These are phyloP conservation scores for Acmispon strigosus DNA, from an alignment of 306 rosid species.

Conservation along the genomic window DNA sequence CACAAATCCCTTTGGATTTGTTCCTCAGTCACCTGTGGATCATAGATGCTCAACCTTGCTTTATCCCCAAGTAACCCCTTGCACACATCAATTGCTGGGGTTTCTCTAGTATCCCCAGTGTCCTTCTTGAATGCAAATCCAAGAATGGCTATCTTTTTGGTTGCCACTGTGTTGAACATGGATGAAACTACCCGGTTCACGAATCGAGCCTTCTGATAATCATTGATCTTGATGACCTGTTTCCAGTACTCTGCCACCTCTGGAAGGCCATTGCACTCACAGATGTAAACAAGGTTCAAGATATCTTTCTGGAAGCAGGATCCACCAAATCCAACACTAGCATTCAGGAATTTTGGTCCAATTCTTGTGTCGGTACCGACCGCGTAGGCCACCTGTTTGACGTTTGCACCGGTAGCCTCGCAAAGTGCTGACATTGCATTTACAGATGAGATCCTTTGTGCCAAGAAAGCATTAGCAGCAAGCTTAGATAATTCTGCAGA, in stretches of 20 bases:
- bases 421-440: slow-evolving; percentile 97
- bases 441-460: slow-evolving; percentile 89
- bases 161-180: slow-evolving; percentile 87
- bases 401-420: slow-evolving; percentile 92
- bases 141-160: slow-evolving; percentile 68
- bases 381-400: slow-evolving; percentile 67
- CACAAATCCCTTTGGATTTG: slow-evolving; percentile 85
- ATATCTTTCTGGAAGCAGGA: slow-evolving; percentile 97
- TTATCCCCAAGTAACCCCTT: slow-evolving; percentile 79
- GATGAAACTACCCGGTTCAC: slow-evolving; percentile 89
- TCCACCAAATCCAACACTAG: slow-evolving; percentile 96
- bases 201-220: slow-evolving; percentile 86
- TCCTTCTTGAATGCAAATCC: slow-evolving; percentile 99
- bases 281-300: slow-evolving; percentile 80
- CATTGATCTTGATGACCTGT: slow-evolving; percentile 92
- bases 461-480: slow-evolving; percentile 96
- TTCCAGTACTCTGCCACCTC: slow-evolving; percentile 99
- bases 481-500: slow-evolving; percentile 94
- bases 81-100: slow-evolving; percentile 93
- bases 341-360: slow-evolving; percentile 84
- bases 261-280: slow-evolving; percentile 94
- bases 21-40: slow-evolving; percentile 79
- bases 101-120: slow-evolving; percentile 89
- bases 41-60: slow-evolving; percentile 73
- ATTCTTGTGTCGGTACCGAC: slow-evolving; percentile 92